Evolutionary conservation across 371 early-diverging fungal species (phyloP), one percentile per base, ranked within the genome.

Genomic region (Mortierella sp.): DNA sequence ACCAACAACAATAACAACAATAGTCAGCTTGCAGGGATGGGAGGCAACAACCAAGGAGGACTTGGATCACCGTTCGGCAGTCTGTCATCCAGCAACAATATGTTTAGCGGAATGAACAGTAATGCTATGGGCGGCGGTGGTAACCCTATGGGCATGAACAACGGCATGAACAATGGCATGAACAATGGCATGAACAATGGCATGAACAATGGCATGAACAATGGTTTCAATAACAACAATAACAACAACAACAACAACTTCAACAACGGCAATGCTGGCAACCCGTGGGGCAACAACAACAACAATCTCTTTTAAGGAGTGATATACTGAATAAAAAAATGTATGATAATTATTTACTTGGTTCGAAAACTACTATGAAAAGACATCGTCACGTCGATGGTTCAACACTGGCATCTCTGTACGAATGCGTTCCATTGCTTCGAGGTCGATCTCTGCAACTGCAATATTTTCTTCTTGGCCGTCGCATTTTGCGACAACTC

Each of bases 341-440:
- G 54, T 31, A 54, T 55, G 16, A 0, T 26, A 28, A 70, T 6
- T 31, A 55, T 63, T 31, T 31, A 3, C 7, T 0, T 63, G 63
- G 31, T 21, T 6, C 0, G 21, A 1, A 19, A 5, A 26, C 55
- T 42, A 50, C n/a, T 38, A n/a, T 31, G 79, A 34, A 57, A 94
- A 97, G 19, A 97, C 28, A 72, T 97, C 96, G 34, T 79, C 52
- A 72, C 97, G 89, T 58, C 94, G 88, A 80, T 97, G 96, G 9
- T 83, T 79, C 83, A 93, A 83, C 3, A 97, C 93, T 2, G 97
- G 96, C 94, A 96, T 95, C 78, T 94, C 94, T 26, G 73, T 58
- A 47, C 97, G 89, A 34, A 96, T 87, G 42, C 89, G 90, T 13
- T 91, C 87, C 52, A 96, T 74, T 47, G 87, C 90, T 3, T 90